These are phyloP conservation scores for Oryza rufipogon DNA, from an alignment of 176 grass and related monocot species.

Conservation along the genomic window DNA sequence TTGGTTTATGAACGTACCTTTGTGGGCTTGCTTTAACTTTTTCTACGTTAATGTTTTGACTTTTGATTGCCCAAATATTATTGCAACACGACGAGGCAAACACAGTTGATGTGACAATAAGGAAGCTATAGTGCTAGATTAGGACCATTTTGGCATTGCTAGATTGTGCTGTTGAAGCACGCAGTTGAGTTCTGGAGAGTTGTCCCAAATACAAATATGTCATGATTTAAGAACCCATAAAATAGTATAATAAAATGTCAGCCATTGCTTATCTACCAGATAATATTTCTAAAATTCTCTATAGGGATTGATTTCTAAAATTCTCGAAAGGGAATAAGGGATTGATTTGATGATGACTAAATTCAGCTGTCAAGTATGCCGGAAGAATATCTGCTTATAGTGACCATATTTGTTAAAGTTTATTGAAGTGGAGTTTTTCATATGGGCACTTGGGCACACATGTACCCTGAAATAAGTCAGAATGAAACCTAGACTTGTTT, in stretches of 20 bases:
- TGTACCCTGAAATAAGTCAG: background rate
- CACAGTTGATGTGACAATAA: background rate
- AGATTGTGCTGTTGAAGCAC: background rate
- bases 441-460: background rate
- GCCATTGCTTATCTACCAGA: background rate
- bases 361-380: background rate
- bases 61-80: slow-evolving; percentile 17
- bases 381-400: background rate
- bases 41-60: background rate
- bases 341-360: background rate
- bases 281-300: background rate
- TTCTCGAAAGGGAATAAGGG: background rate
- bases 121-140: background rate
- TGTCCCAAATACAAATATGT: background rate
- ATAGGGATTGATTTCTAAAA: background rate
- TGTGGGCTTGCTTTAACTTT: slow-evolving; percentile 24
- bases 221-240: background rate
- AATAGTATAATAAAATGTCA: background rate
- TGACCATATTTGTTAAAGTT: slow-evolving; percentile 4
- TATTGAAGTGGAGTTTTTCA: background rate
- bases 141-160: background rate
- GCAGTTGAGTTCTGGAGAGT: background rate
- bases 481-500: background rate
- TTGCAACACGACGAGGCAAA: background rate
- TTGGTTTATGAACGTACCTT: slow-evolving; percentile 6